phyloP scores from a whole-genome alignment of 140 eudicot species.

The Senecio squalidus region DNA sequence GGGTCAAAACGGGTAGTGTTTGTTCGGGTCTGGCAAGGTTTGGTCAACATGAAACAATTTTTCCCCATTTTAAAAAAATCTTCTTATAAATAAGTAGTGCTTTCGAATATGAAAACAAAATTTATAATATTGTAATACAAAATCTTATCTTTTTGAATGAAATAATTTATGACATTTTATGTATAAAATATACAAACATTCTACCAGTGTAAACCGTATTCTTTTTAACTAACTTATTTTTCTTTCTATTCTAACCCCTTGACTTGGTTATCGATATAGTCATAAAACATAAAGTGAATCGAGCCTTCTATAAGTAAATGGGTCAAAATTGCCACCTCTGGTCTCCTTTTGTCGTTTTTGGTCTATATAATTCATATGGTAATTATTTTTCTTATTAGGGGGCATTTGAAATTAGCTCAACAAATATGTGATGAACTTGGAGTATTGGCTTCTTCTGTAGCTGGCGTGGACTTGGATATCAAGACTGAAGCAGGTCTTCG shows the following conservation, averaged over 20 bases:
- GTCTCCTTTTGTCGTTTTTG: too few species aligned
- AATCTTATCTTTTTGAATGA: too few species aligned
- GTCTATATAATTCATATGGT: too few species aligned
- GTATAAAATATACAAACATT: too few species aligned
- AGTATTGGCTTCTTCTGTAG: slow-evolving; percentile 79
- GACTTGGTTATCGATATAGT: not conserved
- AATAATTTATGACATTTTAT: too few species aligned
- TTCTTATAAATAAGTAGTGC: too few species aligned
- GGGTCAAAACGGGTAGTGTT: not conserved
- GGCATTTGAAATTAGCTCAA: slow-evolving; percentile 85
- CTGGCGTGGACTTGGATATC: slow-evolving; percentile 93
- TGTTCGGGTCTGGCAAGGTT: too few species aligned
- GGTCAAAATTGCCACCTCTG: not conserved
- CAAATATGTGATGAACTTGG: slow-evolving; percentile 91
- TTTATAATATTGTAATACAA: too few species aligned
- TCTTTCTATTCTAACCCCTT: too few species aligned
- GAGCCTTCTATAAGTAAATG: not conserved
- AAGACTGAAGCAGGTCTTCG: slow-evolving; percentile 92
- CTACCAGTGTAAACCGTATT: too few species aligned
- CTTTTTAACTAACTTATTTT: too few species aligned
- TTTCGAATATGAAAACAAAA: too few species aligned
- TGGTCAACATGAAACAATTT: not conserved
- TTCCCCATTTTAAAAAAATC: not conserved
- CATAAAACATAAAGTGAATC: not conserved
- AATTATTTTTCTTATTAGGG: slow-evolving; percentile 47